Evolutionary conservation across 2,329 filamentous ascomycete species (phyloP), one percentile per base, ranked within the genome.

Genomic region (Colletotrichum incanum): DNA sequence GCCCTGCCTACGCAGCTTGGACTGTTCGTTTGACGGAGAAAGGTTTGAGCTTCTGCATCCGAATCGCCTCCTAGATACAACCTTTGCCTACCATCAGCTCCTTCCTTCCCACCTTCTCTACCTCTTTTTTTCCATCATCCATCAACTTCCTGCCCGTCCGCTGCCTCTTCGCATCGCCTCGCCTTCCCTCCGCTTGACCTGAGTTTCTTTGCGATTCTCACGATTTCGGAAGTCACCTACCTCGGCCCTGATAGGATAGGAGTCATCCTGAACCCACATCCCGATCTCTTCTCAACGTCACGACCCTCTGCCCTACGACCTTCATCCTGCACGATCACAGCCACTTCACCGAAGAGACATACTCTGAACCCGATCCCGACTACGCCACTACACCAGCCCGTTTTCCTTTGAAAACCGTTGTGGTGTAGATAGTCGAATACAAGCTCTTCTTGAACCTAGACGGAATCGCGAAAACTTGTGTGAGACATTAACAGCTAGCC

Each of bases 361-460:
- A 78, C 78, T 81, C 77, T 80, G 79, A 72, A 69, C 80, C 84
- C 83, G 82, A 83, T 81, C 81, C 78, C 82, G 82, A 81, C 76
- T 82, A 83, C 84, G 82, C 84, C 88, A 88, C 87, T 90, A 86
- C 93, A 95, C 93, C 93, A 94, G 92, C 94, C 93, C 92, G 93
- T 95, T 96, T 95, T 95, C 92, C 87, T 95, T 94, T 89, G 92
- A 93, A 92, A 91, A 88, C 90, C 89, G 66, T 71, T 72, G 89
- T 91, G 93, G 94, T 95, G 93, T 95, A 95, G 88, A 94, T 94
- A 94, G 86, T 78, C 77, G 82, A 81, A 83, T 76, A 74, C 73
- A 76, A 79, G 69, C 74, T 67, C 78, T 77, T 78, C 70, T 72
- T 69, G 70, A 86, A 89, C 88, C 86, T 85, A 86, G 83, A 86